Conservation (phyloP, 2,329 filamentous ascomycete genomes). For the Aspergillus hortae region DNA sequence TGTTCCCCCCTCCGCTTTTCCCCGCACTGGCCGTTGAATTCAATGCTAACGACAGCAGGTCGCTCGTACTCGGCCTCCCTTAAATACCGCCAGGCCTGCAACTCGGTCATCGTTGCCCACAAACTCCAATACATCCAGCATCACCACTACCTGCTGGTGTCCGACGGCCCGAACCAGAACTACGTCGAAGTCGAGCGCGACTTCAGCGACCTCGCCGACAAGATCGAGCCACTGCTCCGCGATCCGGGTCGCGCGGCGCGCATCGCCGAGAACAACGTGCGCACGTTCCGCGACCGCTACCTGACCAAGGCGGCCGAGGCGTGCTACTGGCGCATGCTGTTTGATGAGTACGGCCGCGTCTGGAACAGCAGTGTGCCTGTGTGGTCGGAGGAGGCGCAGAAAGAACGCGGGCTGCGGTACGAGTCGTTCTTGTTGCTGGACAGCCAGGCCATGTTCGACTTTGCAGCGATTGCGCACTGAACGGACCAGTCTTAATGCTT, state of each 20-base stretch:
- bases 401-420: slow-evolving; percentile 22
- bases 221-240: slow-evolving; percentile 33
- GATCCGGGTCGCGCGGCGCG: slow-evolving; percentile 35
- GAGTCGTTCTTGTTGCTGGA: slow-evolving; percentile 28
- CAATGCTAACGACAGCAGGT: slow-evolving; percentile 10
- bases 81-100: slow-evolving; percentile 49
- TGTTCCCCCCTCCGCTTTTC: slow-evolving; percentile 1
- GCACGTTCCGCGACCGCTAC: slow-evolving; percentile 47
- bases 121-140: slow-evolving; percentile 46
- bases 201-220: slow-evolving; percentile 52
- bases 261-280: slow-evolving; percentile 46
- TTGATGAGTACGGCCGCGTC: slow-evolving; percentile 27
- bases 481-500: background rate
- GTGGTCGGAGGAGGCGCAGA: slow-evolving; percentile 4
- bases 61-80: slow-evolving; percentile 47
- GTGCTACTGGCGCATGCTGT: slow-evolving; percentile 49
- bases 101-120: slow-evolving; percentile 45
- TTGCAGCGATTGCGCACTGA: slow-evolving; percentile 4
- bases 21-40: background rate
- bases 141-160: slow-evolving; percentile 42
- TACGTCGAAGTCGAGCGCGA: slow-evolving; percentile 45
- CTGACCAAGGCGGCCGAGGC: slow-evolving; percentile 48
- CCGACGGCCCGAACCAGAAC: slow-evolving; percentile 44
- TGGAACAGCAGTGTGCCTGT: slow-evolving; percentile 16
- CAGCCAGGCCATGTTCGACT: slow-evolving; percentile 23